Evolutionary conservation across 176 grass and related monocot species (phyloP).

Genomic region (Oropetium thomaeum): DNA sequence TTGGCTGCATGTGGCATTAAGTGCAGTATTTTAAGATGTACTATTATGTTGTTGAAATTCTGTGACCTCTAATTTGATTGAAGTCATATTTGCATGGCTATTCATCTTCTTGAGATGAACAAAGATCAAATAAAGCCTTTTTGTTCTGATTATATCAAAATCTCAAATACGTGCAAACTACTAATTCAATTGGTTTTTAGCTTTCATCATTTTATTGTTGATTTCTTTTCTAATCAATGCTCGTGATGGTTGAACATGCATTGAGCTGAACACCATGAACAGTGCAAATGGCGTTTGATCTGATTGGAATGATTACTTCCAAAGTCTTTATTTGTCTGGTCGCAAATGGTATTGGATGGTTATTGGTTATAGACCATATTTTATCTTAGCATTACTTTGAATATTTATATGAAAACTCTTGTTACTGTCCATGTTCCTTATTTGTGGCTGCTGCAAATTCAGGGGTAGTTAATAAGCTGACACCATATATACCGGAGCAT

Average conservation of each 20-base stretch:
- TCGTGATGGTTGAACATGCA: not conserved
- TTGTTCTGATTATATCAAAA: slow-evolving; percentile 11
- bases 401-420: not conserved
- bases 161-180: not conserved
- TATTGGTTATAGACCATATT: slow-evolving; percentile 1
- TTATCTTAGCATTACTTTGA: not conserved
- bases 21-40: slow-evolving; percentile 35
- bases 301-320: slow-evolving; percentile 13
- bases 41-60: slow-evolving; percentile 26
- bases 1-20: slow-evolving; percentile 31
- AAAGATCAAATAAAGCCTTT: slow-evolving; percentile 40
- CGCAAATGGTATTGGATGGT: not conserved
- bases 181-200: not conserved
- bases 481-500: not conserved
- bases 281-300: not conserved
- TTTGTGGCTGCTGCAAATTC: slow-evolving; percentile 7
- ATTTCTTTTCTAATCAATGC: not conserved
- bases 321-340: not conserved
- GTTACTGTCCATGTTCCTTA: not conserved
- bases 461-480: not conserved
- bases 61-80: slow-evolving; percentile 21
- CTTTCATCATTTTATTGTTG: not conserved
- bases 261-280: not conserved
- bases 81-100: not conserved
- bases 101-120: slow-evolving; percentile 34